A percentile compares a stretch with the other conserved stretches of the same genome.
phyloP scores from a whole-genome alignment of 2,329 filamentous ascomycete species.

The Laburnicola sp. region DNA sequence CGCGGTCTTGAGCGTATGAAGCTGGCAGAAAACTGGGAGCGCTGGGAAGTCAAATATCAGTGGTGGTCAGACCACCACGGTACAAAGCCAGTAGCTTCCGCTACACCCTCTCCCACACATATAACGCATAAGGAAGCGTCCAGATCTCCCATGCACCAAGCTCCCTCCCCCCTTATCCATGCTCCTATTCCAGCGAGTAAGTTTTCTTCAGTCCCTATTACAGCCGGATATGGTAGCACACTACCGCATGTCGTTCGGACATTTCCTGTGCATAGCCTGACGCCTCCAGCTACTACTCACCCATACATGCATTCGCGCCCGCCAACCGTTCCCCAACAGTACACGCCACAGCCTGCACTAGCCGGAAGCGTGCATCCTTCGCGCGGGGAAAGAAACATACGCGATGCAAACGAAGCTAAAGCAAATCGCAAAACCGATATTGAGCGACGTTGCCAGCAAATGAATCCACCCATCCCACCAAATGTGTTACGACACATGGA shows the following conservation, averaged over 20 bases:
- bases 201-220: constrained; percentile 28
- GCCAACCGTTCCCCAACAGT: constrained; percentile 40
- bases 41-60: constrained; percentile 61
- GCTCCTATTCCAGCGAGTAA: constrained; percentile 42
- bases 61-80: constrained; percentile 26
- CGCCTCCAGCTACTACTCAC: constrained; percentile 32
- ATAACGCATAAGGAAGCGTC: constrained; percentile 22
- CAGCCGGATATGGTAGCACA: constrained; percentile 17
- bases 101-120: constrained; percentile 21
- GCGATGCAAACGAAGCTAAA: constrained; percentile 67
- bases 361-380: constrained; percentile 28
- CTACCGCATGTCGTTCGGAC: constrained; percentile 24
- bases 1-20: constrained; percentile 63
- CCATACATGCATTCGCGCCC: constrained; percentile 37
- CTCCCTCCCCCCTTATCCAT: constrained; percentile 37
- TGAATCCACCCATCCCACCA: constrained; percentile 67
- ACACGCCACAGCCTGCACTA: constrained; percentile 34
- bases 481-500: constrained; percentile 69
- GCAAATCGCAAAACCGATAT: constrained; percentile 69
- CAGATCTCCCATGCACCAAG: constrained; percentile 32
- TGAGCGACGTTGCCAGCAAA: constrained; percentile 66
- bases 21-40: constrained; percentile 72
- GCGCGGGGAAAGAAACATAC: constrained; percentile 58
- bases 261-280: constrained; percentile 34
- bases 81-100: constrained; percentile 17